Evolutionary conservation across 495 filamentous ascomycete genomes (phyloP), one percentile per base, ranked within the genome.

Genomic region (Neurospora intermedia): DNA sequence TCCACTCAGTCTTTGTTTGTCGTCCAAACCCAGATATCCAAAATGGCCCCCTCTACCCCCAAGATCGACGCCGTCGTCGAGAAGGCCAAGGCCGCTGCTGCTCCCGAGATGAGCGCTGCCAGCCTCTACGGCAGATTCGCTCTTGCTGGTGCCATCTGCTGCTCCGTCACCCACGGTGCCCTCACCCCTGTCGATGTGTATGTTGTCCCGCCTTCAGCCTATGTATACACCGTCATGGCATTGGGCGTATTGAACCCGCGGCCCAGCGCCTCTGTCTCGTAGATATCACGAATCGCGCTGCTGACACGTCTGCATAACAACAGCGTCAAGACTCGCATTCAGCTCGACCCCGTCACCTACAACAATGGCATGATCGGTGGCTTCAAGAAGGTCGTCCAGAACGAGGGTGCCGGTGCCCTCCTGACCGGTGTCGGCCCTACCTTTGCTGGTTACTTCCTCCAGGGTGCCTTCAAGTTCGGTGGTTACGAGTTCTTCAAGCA

Each of bases 141-240:
- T 82, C 91, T 97, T 79, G 94, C 94, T 75, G 94, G 94, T 82
- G 94, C 94, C 76, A 85, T 96, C 85, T 97, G 94, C 90, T 97
- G 94, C 83, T 93, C 92, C 79, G 86, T 97, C 84, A 97, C 94
- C 77, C 94, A 97, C 87, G 94, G 94, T 78, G 90, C 88, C 79
- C 88, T 97, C 81, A 97, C 94, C 72, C 94, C 94, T 77, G 92
- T 97, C 80, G 94, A 97, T 91, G 94, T 97, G 94, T 97, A 93
- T 86, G 94, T 91, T 66, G 54, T 66, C 54, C 15, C 27, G 54
- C 72, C 23, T 35, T 43, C 70, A 72, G 71, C 69, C 48, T 59
- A 31, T 31, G 27, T 31, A 66, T 71, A 31, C 70, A 70, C 69
- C 69, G 23, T 66, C 54, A 35, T 35, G 27, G 27, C 54, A 66